Percentiles rank a stretch among this genome's conserved stretches.
These are phyloP conservation scores for Rhodotorula paludigena DNA, from an alignment of 768 basidiomycete species.

Conservation along the genomic window DNA sequence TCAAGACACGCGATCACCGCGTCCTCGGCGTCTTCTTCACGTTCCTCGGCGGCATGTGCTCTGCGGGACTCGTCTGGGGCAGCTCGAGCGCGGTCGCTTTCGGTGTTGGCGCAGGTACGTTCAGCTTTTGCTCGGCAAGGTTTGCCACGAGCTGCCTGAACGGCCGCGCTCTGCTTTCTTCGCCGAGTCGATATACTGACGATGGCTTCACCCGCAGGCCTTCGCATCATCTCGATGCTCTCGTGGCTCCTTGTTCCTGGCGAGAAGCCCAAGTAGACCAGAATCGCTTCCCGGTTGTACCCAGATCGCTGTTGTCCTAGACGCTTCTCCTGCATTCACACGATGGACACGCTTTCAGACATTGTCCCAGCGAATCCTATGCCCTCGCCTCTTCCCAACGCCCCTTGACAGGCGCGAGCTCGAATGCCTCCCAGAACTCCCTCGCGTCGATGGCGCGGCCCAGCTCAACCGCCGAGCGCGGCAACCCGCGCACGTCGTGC, in stretches of 20 bases:
- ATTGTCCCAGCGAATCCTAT: no score
- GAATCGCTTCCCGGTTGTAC: no score
- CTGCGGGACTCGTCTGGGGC: conserved; percentile 25
- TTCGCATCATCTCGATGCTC: conserved; percentile 14
- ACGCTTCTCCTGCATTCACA: no score
- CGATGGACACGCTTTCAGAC: no score
- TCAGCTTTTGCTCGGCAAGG: background rate
- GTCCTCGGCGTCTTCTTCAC: conserved; percentile 57
- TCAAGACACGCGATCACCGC: conserved; percentile 66
- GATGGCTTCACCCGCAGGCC: background rate
- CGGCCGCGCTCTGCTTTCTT: background rate
- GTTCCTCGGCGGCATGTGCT: conserved; percentile 67
- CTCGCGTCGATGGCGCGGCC: conserved; percentile 59
- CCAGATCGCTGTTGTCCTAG: no score
- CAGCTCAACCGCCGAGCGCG: conserved; percentile 54
- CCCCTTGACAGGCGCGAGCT: conserved; percentile 36
- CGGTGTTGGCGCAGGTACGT: conserved; percentile 16
- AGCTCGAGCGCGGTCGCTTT: conserved; percentile 24
- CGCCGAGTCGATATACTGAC: background rate
- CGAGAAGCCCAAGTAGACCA: background rate
- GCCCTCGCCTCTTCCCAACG: conserved; percentile 24
- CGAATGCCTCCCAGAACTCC: conserved; percentile 56
- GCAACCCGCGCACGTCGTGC: conserved; percentile 53
- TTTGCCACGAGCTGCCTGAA: background rate
- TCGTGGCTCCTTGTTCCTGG: conserved; percentile 24